Evolutionary conservation across 2,329 filamentous ascomycete genomes (phyloP).

Genomic region (Acephala macrosclerotiorum): DNA sequence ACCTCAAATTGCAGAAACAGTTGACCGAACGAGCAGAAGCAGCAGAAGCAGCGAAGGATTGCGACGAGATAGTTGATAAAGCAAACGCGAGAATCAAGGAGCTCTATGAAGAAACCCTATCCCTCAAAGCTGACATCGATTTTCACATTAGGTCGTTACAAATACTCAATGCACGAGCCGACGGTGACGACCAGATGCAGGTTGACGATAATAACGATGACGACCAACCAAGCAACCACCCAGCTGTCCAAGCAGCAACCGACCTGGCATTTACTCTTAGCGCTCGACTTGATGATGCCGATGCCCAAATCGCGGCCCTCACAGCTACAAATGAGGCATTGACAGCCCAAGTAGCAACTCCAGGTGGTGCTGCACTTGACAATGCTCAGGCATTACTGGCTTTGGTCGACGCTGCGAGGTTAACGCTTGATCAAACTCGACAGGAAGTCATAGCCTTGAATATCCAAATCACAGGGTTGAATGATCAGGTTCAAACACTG

Average conservation of each 20-base stretch:
- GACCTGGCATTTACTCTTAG: no score
- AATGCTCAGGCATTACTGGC: not conserved
- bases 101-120: not conserved
- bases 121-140: not conserved
- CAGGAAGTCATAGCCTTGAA: not conserved
- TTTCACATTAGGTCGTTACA: not conserved
- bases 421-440: not conserved
- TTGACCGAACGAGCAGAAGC: not conserved
- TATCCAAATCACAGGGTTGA: not conserved
- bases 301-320: no score
- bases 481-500: not conserved
- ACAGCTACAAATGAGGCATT: not conserved
- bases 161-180: no score
- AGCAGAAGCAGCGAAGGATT: not conserved
- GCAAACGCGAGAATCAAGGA: not conserved
- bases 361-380: not conserved
- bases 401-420: not conserved
- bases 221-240: no score
- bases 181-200: no score
- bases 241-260: no score
- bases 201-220: no score
- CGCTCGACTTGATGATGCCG: no score
- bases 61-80: not conserved
- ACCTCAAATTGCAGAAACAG: no score
- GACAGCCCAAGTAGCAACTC: not conserved